phyloP scores from a whole-genome alignment of 164 flowering plant genomes.

The Tetracentron sinense region DNA sequence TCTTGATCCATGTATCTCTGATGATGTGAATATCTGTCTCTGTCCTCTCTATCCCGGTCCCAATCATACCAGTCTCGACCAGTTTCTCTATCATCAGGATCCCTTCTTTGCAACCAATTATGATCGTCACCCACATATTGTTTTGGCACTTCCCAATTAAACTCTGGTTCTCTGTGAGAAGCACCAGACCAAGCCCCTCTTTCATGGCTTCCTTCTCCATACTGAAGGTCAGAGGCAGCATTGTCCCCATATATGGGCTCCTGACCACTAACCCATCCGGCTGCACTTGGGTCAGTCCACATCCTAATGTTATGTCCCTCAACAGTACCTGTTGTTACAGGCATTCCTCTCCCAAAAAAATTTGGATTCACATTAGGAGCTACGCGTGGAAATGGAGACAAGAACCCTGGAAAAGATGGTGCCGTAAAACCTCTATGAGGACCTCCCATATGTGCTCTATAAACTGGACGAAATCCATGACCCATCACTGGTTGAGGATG shows the following conservation, averaged over 20 bases:
- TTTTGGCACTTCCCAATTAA: constrained; percentile 55
- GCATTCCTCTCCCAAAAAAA: constrained; percentile 74
- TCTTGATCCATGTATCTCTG: constrained; percentile 62
- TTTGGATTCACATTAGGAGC: constrained; percentile 90
- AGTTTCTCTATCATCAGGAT: constrained; percentile 59
- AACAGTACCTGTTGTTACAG: constrained; percentile 55
- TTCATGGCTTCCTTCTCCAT: constrained; percentile 77
- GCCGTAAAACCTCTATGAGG: constrained; percentile 67
- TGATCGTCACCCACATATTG: constrained; percentile 52
- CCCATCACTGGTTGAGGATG: constrained; percentile 86
- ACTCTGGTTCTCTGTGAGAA: constrained; percentile 60
- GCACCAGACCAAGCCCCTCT: constrained; percentile 68
- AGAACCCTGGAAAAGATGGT: constrained; percentile 63
- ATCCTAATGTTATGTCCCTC: constrained; percentile 74
- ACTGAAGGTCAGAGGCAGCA: constrained; percentile 78
- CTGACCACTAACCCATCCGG: constrained; percentile 79
- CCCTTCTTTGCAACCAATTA: constrained; percentile 67
- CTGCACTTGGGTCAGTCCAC: constrained; percentile 82
- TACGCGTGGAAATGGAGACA: constrained; percentile 69
- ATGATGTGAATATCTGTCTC: constrained; percentile 59
- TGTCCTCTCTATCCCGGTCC: constrained; percentile 57
- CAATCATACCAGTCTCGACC: constrained; percentile 47
- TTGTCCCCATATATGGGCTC: constrained; percentile 92
- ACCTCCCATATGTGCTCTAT: constrained; percentile 78
- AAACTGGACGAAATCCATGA: constrained; percentile 82